phyloP scores from a whole-genome alignment of 2,329 filamentous ascomycete genomes.

The Phyllosticta paracitricarpa region DNA sequence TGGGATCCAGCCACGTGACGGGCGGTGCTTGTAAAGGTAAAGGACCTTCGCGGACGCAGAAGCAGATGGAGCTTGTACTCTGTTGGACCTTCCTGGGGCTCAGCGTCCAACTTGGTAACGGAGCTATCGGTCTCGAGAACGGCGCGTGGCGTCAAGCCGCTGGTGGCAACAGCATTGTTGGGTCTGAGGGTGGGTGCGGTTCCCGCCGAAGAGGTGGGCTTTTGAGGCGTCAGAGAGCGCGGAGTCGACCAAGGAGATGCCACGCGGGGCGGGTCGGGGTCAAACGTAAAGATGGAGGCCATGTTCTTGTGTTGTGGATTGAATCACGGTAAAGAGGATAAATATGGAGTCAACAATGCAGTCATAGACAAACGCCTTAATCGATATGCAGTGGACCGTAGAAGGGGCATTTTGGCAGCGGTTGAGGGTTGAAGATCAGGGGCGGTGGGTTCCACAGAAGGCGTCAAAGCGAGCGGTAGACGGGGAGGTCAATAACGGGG shows the following conservation, averaged over 20 bases:
- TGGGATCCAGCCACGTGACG: slow-evolving; percentile 42
- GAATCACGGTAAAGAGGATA: not conserved
- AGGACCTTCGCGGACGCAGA: slow-evolving; percentile 65
- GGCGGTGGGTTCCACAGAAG: not conserved
- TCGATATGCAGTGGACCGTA: slow-evolving; percentile 37
- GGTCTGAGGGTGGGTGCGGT: not conserved
- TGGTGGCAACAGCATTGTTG: not conserved
- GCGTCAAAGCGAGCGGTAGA: not conserved
- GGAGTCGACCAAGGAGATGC: slow-evolving; percentile 79
- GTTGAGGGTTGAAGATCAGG: not conserved
- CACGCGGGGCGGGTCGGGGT: slow-evolving; percentile 76
- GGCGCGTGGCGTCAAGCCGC: slow-evolving; percentile 6
- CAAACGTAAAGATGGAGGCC: slow-evolving; percentile 95
- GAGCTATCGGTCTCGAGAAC: slow-evolving; percentile 19
- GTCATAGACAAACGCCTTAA: slow-evolving; percentile 20
- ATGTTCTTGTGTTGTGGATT: slow-evolving; percentile 35
- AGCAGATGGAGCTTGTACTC: slow-evolving; percentile 95
- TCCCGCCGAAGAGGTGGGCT: not conserved
- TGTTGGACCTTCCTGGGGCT: slow-evolving; percentile 87
- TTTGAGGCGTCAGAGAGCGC: slow-evolving; percentile 22
- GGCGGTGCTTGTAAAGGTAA: slow-evolving; percentile 60
- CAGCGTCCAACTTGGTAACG: slow-evolving; percentile 70
- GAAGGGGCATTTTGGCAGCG: slow-evolving; percentile 41
- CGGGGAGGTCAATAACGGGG: not conserved
- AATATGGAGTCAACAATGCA: not conserved